Conservation (phyloP, 345 rosid species). For the Salix caprea region DNA sequence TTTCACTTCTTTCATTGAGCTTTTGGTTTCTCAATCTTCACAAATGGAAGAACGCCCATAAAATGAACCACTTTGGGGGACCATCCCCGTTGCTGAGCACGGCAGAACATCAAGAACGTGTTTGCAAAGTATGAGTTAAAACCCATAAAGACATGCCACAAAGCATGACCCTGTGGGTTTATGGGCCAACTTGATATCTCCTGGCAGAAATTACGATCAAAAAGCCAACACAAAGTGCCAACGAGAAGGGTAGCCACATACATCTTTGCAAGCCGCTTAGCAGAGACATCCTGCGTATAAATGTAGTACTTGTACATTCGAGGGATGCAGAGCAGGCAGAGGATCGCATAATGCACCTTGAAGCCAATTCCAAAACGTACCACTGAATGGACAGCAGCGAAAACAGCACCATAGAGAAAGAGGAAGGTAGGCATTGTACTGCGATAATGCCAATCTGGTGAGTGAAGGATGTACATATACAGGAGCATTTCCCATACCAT, state of each 20-base stretch:
- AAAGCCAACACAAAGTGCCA: conserved; percentile 61
- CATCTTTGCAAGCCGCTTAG: conserved; percentile 62
- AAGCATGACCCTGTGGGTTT: conserved; percentile 84
- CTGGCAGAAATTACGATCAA: conserved; percentile 58
- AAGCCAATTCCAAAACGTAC: conserved; percentile 61
- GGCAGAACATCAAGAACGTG: conserved; percentile 90
- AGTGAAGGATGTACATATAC: conserved; percentile 79
- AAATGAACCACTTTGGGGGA: conserved; percentile 48
- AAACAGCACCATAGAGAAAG: conserved; percentile 73
- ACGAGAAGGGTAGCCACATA: conserved; percentile 55
- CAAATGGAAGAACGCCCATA: conserved; percentile 63
- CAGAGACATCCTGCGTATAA: conserved; percentile 51
- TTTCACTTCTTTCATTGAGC: not conserved
- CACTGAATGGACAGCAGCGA: conserved; percentile 57
- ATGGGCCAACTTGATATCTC: conserved; percentile 53
- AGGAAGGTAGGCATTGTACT: conserved; percentile 91
- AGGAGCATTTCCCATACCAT: conserved; percentile 98
- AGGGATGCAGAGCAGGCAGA: conserved; percentile 79
- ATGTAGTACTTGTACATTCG: conserved; percentile 90
- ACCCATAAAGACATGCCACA: conserved; percentile 85
- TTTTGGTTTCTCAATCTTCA: conserved; percentile 79
- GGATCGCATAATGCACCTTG: conserved; percentile 67
- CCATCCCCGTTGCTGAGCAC: conserved; percentile 79
- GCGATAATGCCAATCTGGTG: conserved; percentile 91
- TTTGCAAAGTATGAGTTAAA: conserved; percentile 79